phyloP scores from a whole-genome alignment of 1,139 yeast species.

The Wickerhamomyces sp. region DNA sequence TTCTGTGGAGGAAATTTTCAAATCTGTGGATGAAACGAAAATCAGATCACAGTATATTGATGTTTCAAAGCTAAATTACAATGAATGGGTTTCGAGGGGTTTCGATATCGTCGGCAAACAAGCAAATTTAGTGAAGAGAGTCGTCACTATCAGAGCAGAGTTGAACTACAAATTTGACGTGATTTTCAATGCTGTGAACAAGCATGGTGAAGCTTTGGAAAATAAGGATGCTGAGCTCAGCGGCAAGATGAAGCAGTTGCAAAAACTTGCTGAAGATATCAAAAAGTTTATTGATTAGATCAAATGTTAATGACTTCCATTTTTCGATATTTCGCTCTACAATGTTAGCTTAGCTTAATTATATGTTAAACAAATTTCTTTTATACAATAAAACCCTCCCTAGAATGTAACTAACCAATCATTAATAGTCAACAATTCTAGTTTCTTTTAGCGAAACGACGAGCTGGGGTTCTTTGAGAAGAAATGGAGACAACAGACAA shows the following conservation, averaged over 20 bases:
- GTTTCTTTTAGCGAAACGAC: constrained; percentile 96
- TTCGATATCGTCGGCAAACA: constrained; percentile 28
- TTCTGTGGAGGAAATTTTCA: constrained; percentile 10
- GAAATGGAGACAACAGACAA: constrained; percentile 87
- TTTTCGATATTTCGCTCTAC: constrained; percentile 7
- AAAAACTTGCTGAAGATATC: constrained; percentile 36
- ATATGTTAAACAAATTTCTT: constrained; percentile 7
- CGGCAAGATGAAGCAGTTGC: constrained; percentile 31
- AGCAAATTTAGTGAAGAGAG: constrained; percentile 27
- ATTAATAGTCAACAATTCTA: constrained; percentile 32
- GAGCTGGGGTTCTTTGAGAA: constrained; percentile 83
- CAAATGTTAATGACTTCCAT: background rate
- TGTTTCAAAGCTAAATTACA: constrained; percentile 25
- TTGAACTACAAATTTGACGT: constrained; percentile 33
- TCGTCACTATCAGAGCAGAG: constrained; percentile 33
- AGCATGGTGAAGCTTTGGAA: constrained; percentile 32
- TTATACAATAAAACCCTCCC: constrained; percentile 19
- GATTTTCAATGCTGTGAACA: constrained; percentile 31
- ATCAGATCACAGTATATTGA: constrained; percentile 23
- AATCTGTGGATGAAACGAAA: constrained; percentile 10
- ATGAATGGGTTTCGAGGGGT: constrained; percentile 35
- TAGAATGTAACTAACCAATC: constrained; percentile 3
- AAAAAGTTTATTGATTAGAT: constrained; percentile 26
- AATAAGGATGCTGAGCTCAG: constrained; percentile 31
- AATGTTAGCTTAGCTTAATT: constrained; percentile 8